Evolutionary conservation across 164 flowering plant species (phyloP).

Genomic region (Umbellularia californica): DNA sequence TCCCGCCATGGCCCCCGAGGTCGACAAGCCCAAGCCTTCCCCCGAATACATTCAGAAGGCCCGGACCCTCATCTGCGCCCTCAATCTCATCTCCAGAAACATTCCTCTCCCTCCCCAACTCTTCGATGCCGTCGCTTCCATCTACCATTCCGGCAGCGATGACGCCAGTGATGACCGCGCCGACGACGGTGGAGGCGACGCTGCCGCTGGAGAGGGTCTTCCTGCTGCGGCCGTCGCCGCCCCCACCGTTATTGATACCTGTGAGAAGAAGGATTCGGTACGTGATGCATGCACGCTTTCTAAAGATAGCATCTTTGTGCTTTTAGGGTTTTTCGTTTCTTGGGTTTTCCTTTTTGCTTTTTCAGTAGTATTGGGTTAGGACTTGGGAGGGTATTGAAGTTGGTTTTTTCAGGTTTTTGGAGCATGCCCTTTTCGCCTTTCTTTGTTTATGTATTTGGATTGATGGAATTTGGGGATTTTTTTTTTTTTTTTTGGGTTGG

Average conservation of each 20-base stretch:
- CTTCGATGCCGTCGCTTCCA: slow-evolving; percentile 54
- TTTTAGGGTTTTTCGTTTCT: too few relatives aligned
- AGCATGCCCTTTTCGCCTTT: too few relatives aligned
- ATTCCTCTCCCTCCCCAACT: slow-evolving; percentile 81
- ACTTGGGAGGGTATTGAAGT: too few relatives aligned
- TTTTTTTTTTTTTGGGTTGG: too few relatives aligned
- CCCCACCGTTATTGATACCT: background rate
- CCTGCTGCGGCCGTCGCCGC: background rate
- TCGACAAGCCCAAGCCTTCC: slow-evolving; percentile 3
- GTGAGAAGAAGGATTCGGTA: background rate
- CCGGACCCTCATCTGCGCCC: slow-evolving; percentile 74
- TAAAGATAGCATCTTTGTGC: too few relatives aligned
- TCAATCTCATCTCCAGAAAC: slow-evolving; percentile 76
- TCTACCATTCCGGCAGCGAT: slow-evolving; percentile 31
- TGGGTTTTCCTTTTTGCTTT: too few relatives aligned
- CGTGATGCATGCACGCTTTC: background rate
- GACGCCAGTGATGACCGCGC: background rate
- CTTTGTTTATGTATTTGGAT: too few relatives aligned
- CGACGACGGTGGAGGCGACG: slow-evolving; percentile 6
- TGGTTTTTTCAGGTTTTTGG: too few relatives aligned
- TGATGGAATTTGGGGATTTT: too few relatives aligned
- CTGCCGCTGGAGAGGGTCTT: background rate
- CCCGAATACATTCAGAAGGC: slow-evolving; percentile 42
- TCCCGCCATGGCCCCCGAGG: slow-evolving; percentile 41
- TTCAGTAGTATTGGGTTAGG: too few relatives aligned